Evolutionary conservation across 371 early-diverging fungal species (phyloP).

Genomic region (Zopfochytrium polystomum): DNA sequence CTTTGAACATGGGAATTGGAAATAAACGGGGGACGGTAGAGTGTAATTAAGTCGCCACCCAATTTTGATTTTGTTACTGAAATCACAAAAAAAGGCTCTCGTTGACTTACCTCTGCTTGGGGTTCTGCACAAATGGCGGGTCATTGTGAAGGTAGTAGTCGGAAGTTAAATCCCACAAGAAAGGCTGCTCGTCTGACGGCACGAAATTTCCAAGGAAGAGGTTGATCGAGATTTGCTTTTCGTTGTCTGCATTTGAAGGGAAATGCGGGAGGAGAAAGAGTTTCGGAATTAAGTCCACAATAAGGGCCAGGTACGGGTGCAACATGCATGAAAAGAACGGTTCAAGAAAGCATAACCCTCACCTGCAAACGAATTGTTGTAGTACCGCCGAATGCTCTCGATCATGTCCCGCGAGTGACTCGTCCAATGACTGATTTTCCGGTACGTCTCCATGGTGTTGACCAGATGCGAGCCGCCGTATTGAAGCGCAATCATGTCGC

Average conservation of each 20-base stretch:
- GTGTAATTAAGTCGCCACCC: neutral
- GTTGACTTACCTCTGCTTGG: conserved; percentile 30
- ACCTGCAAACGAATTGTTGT: conserved; percentile 91
- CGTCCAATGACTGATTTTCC: conserved; percentile 90
- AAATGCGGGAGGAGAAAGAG: neutral
- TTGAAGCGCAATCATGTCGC: conserved; percentile 97
- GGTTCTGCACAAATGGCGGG: conserved; percentile 21
- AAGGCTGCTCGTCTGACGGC: conserved; percentile 24
- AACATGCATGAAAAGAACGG: too few species aligned
- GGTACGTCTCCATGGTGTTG: conserved; percentile 95
- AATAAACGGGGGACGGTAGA: too few species aligned
- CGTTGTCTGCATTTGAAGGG: conserved; percentile 82
- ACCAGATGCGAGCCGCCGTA: conserved; percentile 98
- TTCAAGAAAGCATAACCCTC: neutral
- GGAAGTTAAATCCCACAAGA: conserved; percentile 77
- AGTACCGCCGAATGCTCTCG: conserved; percentile 85
- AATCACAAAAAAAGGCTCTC: neutral
- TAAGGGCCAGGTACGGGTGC: too few species aligned
- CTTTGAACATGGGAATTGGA: too few species aligned
- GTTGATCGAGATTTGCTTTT: conserved; percentile 95
- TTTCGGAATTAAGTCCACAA: too few species aligned
- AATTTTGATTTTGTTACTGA: neutral
- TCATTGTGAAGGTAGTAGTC: conserved; percentile 76
- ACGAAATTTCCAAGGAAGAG: conserved; percentile 74
- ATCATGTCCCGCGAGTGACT: conserved; percentile 94